These are phyloP conservation scores for Litsea cubeba DNA, from an alignment of 164 flowering plant genomes.

Conservation along the genomic window DNA sequence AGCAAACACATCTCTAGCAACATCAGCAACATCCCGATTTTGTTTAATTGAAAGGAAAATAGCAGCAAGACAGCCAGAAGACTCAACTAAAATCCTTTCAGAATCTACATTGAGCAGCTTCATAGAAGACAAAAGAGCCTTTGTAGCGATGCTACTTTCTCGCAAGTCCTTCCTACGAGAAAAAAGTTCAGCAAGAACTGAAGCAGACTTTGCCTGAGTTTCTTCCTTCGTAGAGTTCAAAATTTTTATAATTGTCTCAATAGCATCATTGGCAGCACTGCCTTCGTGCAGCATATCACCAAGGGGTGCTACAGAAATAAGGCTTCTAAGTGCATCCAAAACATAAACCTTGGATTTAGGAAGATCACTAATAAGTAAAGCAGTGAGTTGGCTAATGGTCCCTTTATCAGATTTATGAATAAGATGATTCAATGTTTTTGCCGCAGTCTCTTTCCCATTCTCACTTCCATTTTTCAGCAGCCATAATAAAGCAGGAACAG, in stretches of 20 bases:
- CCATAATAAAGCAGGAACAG: constrained; percentile 97
- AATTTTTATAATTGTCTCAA: constrained; percentile 84
- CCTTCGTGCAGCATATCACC: constrained; percentile 82
- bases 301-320: constrained; percentile 81
- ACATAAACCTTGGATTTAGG: constrained; percentile 95
- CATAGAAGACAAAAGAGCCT: constrained; percentile 58
- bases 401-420: constrained; percentile 96
- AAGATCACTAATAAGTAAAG: constrained; percentile 82
- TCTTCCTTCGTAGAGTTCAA: constrained; percentile 79
- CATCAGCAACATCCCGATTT: constrained; percentile 70
- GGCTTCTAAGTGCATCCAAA: constrained; percentile 84
- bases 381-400: constrained; percentile 94
- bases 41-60: constrained; percentile 84
- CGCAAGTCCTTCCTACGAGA: constrained; percentile 80
- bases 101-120: constrained; percentile 73
- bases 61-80: constrained; percentile 83
- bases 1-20: constrained; percentile 70
- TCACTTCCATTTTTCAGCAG: constrained; percentile 89
- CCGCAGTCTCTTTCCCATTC: constrained; percentile 91
- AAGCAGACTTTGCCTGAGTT: constrained; percentile 90
- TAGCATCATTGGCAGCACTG: constrained; percentile 94
- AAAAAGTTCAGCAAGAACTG: constrained; percentile 80
- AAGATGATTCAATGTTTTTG: constrained; percentile 85
- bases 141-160: constrained; percentile 76
- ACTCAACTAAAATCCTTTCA: constrained; percentile 57